A percentile compares a stretch with the other conserved stretches of the same genome.
Conservation (phyloP, 139 green algal genomes). For the Picochlorum costavermella region DNA sequence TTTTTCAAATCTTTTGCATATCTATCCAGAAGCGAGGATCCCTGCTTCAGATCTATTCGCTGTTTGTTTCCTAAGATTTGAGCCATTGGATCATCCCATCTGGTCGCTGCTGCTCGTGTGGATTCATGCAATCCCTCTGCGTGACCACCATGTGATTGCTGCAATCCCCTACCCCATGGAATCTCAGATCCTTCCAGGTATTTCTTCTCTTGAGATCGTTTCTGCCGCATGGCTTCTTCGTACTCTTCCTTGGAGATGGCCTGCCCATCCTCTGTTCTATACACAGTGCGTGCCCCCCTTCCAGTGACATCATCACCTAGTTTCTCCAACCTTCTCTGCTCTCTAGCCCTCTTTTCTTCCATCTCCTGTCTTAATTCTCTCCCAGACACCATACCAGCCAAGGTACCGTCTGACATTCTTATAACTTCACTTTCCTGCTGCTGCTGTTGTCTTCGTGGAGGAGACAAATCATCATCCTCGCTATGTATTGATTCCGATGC, state of each 20-base stretch:
- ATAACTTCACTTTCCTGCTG: conserved; percentile 1
- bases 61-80: conserved; percentile 47
- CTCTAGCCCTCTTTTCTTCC: conserved; percentile 26
- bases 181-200: conserved; percentile 44
- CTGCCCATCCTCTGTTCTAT: conserved; percentile 57
- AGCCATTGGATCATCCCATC: conserved; percentile 87
- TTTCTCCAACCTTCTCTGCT: conserved; percentile 14
- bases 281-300: conserved; percentile 54
- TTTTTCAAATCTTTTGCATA: conserved; percentile 33
- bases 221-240: conserved; percentile 21
- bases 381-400: conserved; percentile 47
- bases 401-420: conserved; percentile 52
- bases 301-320: conserved; percentile 28
- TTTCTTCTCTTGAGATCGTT: conserved; percentile 16
- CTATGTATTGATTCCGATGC: conserved; percentile 6
- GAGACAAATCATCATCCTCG: conserved; percentile 12
- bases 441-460: conserved; percentile 15
- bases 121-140: conserved; percentile 34
- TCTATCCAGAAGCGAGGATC: conserved; percentile 13
- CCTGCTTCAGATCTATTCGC: neutral
- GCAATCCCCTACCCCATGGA: conserved; percentile 64
- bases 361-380: conserved; percentile 21
- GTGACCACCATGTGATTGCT: conserved; percentile 34
- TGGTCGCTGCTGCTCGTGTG: conserved; percentile 25
- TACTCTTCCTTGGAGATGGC: conserved; percentile 47